Conservation (phyloP, 176 grass and related monocot genomes). For the Rhipidocladum racemiflorum region DNA sequence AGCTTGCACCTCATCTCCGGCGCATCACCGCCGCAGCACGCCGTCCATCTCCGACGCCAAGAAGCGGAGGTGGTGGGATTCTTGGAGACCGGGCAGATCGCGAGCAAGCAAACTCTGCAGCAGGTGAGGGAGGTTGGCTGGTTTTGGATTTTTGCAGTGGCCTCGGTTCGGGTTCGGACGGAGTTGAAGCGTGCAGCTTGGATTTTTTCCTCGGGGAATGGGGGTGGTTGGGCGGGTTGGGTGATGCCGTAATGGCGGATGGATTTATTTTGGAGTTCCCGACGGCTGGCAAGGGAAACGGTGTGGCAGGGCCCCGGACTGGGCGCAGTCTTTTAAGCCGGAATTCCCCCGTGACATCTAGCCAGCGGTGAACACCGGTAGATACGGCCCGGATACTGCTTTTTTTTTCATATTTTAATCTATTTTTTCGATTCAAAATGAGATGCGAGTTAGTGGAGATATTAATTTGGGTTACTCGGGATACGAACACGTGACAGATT, state of each 20-base stretch:
- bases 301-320: no score
- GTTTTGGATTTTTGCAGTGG: neutral
- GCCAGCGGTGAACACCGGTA: no score
- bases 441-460: no score
- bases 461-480: no score
- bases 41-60: neutral
- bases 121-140: neutral
- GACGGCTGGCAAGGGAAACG: neutral
- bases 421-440: no score
- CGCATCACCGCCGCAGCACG: slow-evolving; percentile 9
- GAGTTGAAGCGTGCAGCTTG: neutral
- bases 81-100: neutral
- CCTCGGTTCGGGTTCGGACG: neutral
- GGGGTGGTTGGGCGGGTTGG: neutral
- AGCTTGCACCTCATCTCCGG: slow-evolving; percentile 76
- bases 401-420: no score
- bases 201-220: neutral
- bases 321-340: no score
- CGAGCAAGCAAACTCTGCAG: neutral
- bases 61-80: neutral
- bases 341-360: no score
- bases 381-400: no score
- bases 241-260: neutral
- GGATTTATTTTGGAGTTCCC: slow-evolving; percentile 8
- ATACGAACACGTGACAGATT: no score